Evolutionary conservation across 352 stramenopile genomes (phyloP).

Genomic region (Globisporangium middletonii): DNA sequence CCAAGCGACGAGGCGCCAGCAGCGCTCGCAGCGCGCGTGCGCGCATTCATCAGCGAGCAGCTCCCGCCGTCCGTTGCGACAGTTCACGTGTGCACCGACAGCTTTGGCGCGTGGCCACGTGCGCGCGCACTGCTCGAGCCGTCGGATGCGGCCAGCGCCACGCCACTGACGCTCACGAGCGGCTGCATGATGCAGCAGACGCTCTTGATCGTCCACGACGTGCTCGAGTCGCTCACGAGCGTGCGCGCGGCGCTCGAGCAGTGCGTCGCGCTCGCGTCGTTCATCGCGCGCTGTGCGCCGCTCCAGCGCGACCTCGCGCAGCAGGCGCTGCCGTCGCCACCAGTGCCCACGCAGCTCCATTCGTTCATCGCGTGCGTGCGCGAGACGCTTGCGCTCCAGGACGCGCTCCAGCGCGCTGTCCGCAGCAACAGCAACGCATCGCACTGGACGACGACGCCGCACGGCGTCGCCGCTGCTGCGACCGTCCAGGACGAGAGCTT

Average conservation of each 20-base stretch:
- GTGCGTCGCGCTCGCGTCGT: slow-evolving; percentile 16
- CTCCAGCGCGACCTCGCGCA: background rate
- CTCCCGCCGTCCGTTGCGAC: slow-evolving; percentile 4
- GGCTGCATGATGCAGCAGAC: slow-evolving; percentile 32
- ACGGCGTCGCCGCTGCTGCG: background rate
- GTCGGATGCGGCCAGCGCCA: background rate
- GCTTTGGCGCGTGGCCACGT: slow-evolving; percentile 5
- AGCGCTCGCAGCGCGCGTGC: slow-evolving; percentile 7
- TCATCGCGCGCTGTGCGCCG: slow-evolving; percentile 6
- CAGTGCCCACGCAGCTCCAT: slow-evolving; percentile 9
- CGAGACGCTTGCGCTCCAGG: slow-evolving; percentile 13
- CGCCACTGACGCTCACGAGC: slow-evolving; percentile 1
- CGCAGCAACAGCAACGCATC: background rate
- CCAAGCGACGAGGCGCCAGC: slow-evolving; percentile 1
- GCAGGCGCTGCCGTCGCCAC: slow-evolving; percentile 2
- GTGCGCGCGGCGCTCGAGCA: slow-evolving; percentile 14
- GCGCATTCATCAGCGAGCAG: slow-evolving; percentile 5
- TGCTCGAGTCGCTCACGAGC: slow-evolving; percentile 15
- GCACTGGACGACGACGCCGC: background rate
- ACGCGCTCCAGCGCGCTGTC: slow-evolving; percentile 4
- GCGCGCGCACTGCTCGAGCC: slow-evolving; percentile 6
- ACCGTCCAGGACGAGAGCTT: slow-evolving; percentile 18
- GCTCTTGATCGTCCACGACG: slow-evolving; percentile 17
- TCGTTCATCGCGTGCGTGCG: slow-evolving; percentile 18
- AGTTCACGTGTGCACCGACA: slow-evolving; percentile 31